Base-by-base conservation (phyloP, 78 protist species). In the Dictyostelium brefeldianum region DNA sequence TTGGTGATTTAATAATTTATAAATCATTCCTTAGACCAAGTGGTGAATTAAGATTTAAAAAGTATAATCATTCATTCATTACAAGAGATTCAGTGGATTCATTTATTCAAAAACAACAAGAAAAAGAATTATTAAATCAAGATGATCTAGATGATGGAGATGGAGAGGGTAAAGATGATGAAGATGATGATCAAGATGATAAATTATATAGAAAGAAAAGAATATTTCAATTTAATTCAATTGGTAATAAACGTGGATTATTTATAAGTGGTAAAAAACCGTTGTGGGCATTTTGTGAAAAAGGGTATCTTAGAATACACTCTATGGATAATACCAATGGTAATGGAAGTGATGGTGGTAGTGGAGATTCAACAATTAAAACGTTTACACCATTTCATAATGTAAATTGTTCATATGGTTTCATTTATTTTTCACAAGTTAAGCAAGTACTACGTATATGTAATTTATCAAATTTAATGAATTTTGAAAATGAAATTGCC, bases 311-410 rank as follows among this genome's bases (percentile, higher is more conserved):
- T 36, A 56, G 85, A 54, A 9, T 77, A 31, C 89, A 69, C 15
- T 59, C 73, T 25, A 80, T 80, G 93, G 73, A 87, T 29, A 65
- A 7, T 12, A 27, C 1, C 0, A 25, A 29, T 70, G 1, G 4
- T 18, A 29, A 29, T 70, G n/a, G 43, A 2, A 36, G 43, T 51
- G 71, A 80, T 25, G 71, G 65, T 47, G 48, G n/a, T n/a, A n/a
- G n/a, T n/a, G n/a, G n/a, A n/a, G n/a, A 36, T 36, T 36, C 43
- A 36, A 36, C 71, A 15, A 48, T 81, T 31, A 51, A 48, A 3
- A 46, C 89, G 11, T 81, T 90, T 43, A 90, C 83, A 25, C n/a
- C 74, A 62, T 90, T 90, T 64, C 87, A 90, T 59, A 90, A 90
- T 73, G 56, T 53, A 20, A 80, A 81, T 50, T 90, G 95, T 74